Conservation (phyloP, 768 basidiomycete species). For the Hydnum rufescens region DNA sequence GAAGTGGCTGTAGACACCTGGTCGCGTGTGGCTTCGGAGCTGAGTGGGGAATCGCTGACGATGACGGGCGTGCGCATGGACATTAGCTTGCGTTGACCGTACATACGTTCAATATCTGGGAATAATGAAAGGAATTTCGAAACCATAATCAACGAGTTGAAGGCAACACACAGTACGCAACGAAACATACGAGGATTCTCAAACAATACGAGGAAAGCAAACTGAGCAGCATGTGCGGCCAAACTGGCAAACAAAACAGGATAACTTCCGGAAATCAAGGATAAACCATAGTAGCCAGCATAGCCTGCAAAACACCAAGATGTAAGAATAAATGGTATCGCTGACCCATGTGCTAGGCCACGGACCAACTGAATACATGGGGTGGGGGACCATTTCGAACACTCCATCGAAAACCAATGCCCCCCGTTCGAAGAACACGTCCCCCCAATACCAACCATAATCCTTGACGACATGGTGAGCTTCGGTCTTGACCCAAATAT, state of each 20-base stretch:
- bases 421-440: slow-evolving; percentile 82
- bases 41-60: neutral
- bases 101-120: slow-evolving; percentile 72
- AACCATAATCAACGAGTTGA: slow-evolving; percentile 4
- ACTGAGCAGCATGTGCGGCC: slow-evolving; percentile 89
- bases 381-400: slow-evolving; percentile 81
- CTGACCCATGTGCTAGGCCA: slow-evolving; percentile 1
- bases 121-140: neutral
- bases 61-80: slow-evolving; percentile 53
- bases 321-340: neutral
- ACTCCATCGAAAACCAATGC: slow-evolving; percentile 94
- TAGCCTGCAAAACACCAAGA: slow-evolving; percentile 32
- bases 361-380: slow-evolving; percentile 84
- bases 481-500: slow-evolving; percentile 96
- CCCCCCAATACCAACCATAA: slow-evolving; percentile 97
- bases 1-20: neutral
- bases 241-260: slow-evolving; percentile 82
- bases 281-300: slow-evolving; percentile 93
- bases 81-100: slow-evolving; percentile 80
- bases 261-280: slow-evolving; percentile 75
- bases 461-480: slow-evolving; percentile 96
- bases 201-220: slow-evolving; percentile 86
- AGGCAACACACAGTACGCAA: too few species aligned
- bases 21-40: neutral
- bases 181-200: slow-evolving; percentile 79